Evolutionary conservation across 345 rosid species (phyloP), one percentile per base, ranked within the genome.

Genomic region (Populus pruinosa): DNA sequence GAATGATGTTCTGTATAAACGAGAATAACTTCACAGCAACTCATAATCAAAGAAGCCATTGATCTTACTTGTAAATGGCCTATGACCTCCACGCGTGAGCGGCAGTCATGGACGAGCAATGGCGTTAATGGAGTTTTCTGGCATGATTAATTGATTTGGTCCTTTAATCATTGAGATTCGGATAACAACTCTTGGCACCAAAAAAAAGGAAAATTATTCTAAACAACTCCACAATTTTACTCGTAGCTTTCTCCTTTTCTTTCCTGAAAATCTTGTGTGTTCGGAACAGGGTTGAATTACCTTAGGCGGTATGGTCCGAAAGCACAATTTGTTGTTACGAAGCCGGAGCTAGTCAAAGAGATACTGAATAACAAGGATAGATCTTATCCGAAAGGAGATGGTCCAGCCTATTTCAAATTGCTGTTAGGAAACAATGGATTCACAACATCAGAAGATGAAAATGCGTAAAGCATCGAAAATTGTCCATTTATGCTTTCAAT

Each of bases 401-500:
- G 20, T 3, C 21, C 41, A n/a, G 53, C 53, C 21, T 79, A 71
- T 67, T 0, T 47, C 3, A 77, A 77, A 41, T 78, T 61, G 72
- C 65, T 85, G 11, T 12, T 84, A 6, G 89, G 92, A 0, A 81
- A 88, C 41, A 38, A 38, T 23, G 91, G 89, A 17, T 75, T 86
- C 1, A 78, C 75, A 50, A 20, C 81, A 1, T 33, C 85, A 0
- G 43, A 50, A 67, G 87, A 88, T 11, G 82, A 80, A 13, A 89
- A 86, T 86, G 92, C 88, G 31, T 1, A 4, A 85, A 53, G 69
- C 64, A 47, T 12, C 84, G 88, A 20, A 89, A 84, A 82, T 66
- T 86, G 65, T 85, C 89, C 44, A 86, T 86, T 71, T 79, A 81
- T 55, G 87, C 87, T 29, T 89, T 89, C 76, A 87, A 85, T 84